Evolutionary conservation across 2,329 filamentous ascomycete species (phyloP), one percentile per base, ranked within the genome.

Genomic region (Arthrinium phaeospermum): DNA sequence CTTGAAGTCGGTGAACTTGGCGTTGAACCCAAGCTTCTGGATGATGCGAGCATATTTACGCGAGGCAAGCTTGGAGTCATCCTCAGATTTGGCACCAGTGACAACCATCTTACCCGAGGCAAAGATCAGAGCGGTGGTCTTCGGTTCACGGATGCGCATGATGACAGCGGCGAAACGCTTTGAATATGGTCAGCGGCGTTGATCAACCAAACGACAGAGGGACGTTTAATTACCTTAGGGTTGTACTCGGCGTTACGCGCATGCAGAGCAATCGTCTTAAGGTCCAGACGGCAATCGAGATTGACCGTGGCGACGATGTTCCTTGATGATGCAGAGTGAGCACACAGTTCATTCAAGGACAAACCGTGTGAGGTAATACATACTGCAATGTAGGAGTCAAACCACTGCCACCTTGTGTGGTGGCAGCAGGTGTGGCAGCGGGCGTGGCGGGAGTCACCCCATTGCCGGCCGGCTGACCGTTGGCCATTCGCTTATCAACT

Each of bases 1-100:
- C 90, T 98, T 99, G 87, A 99, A 99, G 84, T 99, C 96, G 77
- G 95, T 98, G 85, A 99, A 98, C 90, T 98, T 98, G 80, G 96
- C 96, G 78, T 98, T 98, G 89, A 99, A 99, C 75, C 96, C 96
- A 74, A 99, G 94, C 88, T 99, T 99, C 89, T 99, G 96, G 79
- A 99, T 98, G 84, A 99, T 98, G 80, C 96, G 95, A 70, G 96
- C 96, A 82, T 98, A 98, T 86, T 99, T 99, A 85, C 96, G 92
- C 73, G 93, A 96, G 12, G 96, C 96, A 80, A 99, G 91, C 87
- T 98, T 98, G 73, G 94, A 97, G 82, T 98, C 96, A 83, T 98
- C 96, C 82, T 98, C 96, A 1, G 94, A 97, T 86, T 98, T 98
- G 75, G 96, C 96, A 86, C 96, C 96, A 71, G 96, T 98, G 22